Evolutionary conservation across 768 basidiomycete genomes (phyloP).

Genomic region (Podaxis carcinomalis): DNA sequence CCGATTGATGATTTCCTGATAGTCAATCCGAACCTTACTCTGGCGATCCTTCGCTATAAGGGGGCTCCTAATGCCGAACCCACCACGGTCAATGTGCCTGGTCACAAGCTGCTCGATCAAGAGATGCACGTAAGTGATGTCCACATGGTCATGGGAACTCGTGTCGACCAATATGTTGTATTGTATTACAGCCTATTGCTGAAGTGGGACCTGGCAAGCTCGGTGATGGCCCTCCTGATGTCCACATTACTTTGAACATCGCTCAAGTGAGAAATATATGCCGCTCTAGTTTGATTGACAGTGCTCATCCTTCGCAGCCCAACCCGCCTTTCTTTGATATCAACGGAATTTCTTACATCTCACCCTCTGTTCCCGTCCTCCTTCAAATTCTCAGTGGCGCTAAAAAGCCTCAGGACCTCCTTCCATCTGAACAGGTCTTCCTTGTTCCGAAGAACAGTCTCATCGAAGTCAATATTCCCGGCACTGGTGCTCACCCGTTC

Average conservation of each 20-base stretch:
- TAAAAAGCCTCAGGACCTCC: background rate
- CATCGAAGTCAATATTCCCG: slow-evolving; percentile 9
- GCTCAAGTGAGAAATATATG: background rate
- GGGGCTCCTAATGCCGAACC: slow-evolving; percentile 30
- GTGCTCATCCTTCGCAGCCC: slow-evolving; percentile 4
- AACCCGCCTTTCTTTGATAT: slow-evolving; percentile 6
- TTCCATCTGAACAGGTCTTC: slow-evolving; percentile 2
- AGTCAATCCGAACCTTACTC: slow-evolving; percentile 30
- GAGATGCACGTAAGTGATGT: slow-evolving; percentile 3
- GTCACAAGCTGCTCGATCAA: slow-evolving; percentile 26
- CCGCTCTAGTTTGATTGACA: too few relatives aligned
- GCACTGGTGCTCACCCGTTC: background rate
- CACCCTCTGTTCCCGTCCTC: slow-evolving; percentile 2
- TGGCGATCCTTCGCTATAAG: slow-evolving; percentile 38
- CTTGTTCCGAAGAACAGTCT: background rate
- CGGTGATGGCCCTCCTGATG: slow-evolving; percentile 8
- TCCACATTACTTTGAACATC: background rate
- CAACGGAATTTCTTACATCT: background rate
- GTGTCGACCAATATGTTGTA: background rate
- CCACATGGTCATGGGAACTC: background rate
- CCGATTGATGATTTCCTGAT: background rate
- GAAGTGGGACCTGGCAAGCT: background rate
- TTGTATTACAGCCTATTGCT: slow-evolving; percentile 12
- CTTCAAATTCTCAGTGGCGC: slow-evolving; percentile 8
- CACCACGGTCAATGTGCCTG: slow-evolving; percentile 17